Evolutionary conservation across 2,329 filamentous ascomycete species (phyloP).

Genomic region (Tolypocladium guangdongense): DNA sequence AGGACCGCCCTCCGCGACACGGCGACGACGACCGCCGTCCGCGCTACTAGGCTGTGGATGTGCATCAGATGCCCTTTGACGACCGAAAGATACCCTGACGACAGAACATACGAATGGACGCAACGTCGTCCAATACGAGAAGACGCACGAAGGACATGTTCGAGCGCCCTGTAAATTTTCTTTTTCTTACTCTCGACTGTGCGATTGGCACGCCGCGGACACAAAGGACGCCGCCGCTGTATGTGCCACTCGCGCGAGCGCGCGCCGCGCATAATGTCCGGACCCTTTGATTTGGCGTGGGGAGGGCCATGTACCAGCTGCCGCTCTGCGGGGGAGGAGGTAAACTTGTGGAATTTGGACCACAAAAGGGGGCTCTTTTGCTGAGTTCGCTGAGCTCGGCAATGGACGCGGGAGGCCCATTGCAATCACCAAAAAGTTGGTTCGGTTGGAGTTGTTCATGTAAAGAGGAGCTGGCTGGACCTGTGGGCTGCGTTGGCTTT

Average conservation of each 20-base stretch:
- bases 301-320: neutral
- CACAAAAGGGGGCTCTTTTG: neutral
- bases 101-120: neutral
- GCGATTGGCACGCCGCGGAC: neutral
- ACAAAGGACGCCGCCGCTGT: neutral
- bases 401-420: neutral
- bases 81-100: neutral
- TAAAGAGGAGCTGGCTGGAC: neutral
- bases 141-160: neutral
- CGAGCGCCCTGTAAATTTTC: neutral
- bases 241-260: neutral
- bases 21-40: neutral
- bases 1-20: constrained; percentile 5
- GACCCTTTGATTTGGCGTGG: neutral
- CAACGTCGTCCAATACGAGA: neutral
- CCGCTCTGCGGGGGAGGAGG: neutral
- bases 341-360: neutral
- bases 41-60: neutral
- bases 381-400: neutral
- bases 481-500: neutral
- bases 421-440: neutral
- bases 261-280: neutral
- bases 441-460: neutral
- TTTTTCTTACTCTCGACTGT: neutral
- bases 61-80: neutral